Evolutionary conservation across 129 eudicot species (phyloP).

Genomic region (Gnaphalium uliginosum): DNA sequence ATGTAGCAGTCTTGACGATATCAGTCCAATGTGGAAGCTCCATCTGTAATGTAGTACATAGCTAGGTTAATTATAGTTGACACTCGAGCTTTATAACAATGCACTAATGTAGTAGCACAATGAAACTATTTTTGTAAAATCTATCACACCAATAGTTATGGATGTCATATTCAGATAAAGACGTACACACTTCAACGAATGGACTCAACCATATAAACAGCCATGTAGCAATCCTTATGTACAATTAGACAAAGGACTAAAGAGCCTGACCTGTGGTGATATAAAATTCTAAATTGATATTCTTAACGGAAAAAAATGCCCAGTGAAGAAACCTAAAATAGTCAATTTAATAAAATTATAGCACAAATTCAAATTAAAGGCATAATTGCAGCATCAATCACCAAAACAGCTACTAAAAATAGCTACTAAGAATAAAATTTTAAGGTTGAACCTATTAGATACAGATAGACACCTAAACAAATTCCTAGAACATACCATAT

Average conservation of each 20-base stretch:
- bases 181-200: neutral
- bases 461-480: neutral
- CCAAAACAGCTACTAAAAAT: neutral
- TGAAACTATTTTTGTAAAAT: neutral
- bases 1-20: slow-evolving; percentile 59
- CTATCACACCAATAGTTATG: neutral
- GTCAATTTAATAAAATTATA: neutral
- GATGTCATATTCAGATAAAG: neutral
- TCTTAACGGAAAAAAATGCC: too few species aligned
- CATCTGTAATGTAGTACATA: slow-evolving; percentile 34
- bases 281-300: neutral
- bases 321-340: too few species aligned
- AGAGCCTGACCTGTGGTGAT: too few species aligned
- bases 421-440: neutral
- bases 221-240: neutral
- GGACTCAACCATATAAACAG: neutral
- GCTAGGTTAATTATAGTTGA: neutral
- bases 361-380: neutral
- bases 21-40: slow-evolving; percentile 73
- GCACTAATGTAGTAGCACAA: neutral
- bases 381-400: neutral
- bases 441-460: too few species aligned
- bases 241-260: too few species aligned
- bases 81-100: neutral
- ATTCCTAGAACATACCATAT: neutral